Base-by-base conservation (phyloP, 73 alveolate species). In the Tetrahymena borealis region DNA sequence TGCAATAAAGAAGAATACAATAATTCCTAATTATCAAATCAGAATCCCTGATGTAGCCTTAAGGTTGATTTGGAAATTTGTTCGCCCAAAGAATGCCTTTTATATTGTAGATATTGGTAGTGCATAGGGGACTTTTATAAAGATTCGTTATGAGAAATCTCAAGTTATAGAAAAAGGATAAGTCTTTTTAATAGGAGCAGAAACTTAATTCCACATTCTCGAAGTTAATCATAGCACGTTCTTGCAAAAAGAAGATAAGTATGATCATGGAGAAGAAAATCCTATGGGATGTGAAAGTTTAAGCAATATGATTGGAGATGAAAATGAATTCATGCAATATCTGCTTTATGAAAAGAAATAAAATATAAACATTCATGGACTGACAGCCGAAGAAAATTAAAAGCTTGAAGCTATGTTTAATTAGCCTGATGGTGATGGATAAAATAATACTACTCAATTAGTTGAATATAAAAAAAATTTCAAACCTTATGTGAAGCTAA, bases 51-150 rank as follows among this genome's bases (percentile, higher is more conserved):
- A 38, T 60, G 35, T 39, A 20, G 91, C 41, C 60, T 40, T 85
- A 60, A 93, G 95, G 39, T 78, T 92, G 32, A 33, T 38, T 60
- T 60, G 85, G 85, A 60, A 60, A 35, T 60, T 60, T 60, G 85
- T 60, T 18, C 85, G 85, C 10, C 85, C 85, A 24, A 60, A 60
- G 28, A 60, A 60, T 20, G n/a, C 85, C 10, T 60, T 36, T 28
- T 93, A 79, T 85, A 42, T 93, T 40, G 40, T 79, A 38, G 95
- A 93, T 79, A 41, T 93, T 32, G 95, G 91, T 79, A 93, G 95
- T 40, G 38, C 78, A 31, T 32, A 79, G n/a, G 95, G 95, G 18
- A 93, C 95, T 16, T 90, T 60, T 20, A 32, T 85, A 10, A 85
- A 85, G 37, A 42, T 93, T 7, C 36, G 38, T 4, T 79, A 42